Evolutionary conservation across 2,329 filamentous ascomycete species (phyloP), one percentile per base, ranked within the genome.

Genomic region (Sporothrix sp.): DNA sequence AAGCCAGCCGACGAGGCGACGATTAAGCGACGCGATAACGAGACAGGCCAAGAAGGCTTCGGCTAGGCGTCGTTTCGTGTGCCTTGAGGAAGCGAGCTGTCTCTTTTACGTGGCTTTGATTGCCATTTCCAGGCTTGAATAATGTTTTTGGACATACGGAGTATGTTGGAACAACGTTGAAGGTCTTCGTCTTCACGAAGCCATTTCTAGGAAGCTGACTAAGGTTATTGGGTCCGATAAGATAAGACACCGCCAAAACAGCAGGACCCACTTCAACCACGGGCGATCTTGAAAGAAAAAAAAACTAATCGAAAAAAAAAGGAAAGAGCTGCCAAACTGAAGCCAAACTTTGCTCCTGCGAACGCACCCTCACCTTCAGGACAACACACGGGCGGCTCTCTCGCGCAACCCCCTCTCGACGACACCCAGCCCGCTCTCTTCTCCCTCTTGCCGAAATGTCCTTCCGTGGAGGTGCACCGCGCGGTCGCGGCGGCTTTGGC

Each of bases 381-480:
- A 28, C 25, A 28, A 10, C 25, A 20, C 16, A 20, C 35, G 4
- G 11, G 16, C 9, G 33, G 10, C 10, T 21, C 38, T 40, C n/a
- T 27, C 14, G 2, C 11, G n/a, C 38, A 36, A 36, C 39, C 25
- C 21, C n/a, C 10, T n/a, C n/a, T 30, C 40, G 25, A 14, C 8
- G n/a, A n/a, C n/a, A n/a, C 11, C 14, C 36, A 16, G 13, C n/a
- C 7, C 11, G 32, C 21, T n/a, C 9, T 39, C 28, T 27, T 18
- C 5, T n/a, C 23, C 14, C 18, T 23, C 20, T 40, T 11, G 13
- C 20, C 20, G 18, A 28, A 48, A 84, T 83, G 82, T 79, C 81
- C 65, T 84, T 81, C 67, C 76, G 80, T 50, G 52, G 52, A 66
- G 75, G 75, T 65, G 51, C 62, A 53, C 59, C 63, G 54, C 68